A percentile compares a stretch with the other conserved stretches of the same genome.
Evolutionary conservation across 140 eudicot species (phyloP).

Genomic region (Senecio squalidus): DNA sequence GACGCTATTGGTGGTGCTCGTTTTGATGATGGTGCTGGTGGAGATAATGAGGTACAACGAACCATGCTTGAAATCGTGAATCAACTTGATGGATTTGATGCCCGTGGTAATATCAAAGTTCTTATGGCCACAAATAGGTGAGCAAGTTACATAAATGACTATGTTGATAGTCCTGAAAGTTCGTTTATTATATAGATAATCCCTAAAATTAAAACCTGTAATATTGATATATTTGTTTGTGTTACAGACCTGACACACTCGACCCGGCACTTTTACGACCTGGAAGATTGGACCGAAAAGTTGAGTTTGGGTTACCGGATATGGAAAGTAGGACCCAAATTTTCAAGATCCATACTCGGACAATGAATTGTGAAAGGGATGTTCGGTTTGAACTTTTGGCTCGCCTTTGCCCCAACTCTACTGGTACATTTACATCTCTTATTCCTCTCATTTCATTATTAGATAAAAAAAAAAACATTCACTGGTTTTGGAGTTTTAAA

Average conservation of each 20-base stretch:
- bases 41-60: conserved; percentile 96
- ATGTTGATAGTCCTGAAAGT: too few species aligned
- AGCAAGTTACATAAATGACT: too few species aligned
- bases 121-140: conserved; percentile 99
- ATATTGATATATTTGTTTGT: conserved; percentile 2
- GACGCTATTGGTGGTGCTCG: conserved; percentile 99
- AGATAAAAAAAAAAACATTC: too few species aligned
- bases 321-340: conserved; percentile 94
- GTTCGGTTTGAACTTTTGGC: conserved; percentile 94
- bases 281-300: conserved; percentile 90
- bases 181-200: too few species aligned
- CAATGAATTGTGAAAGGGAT: conserved; percentile 98
- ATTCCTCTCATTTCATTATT: background rate
- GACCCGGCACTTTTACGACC: conserved; percentile 96
- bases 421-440: conserved; percentile 51
- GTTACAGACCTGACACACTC: conserved; percentile 80
- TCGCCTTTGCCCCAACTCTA: conserved; percentile 97
- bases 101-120: conserved; percentile 96
- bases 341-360: conserved; percentile 94
- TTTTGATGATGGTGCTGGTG: conserved; percentile 95
- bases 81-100: conserved; percentile 99
- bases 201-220: too few species aligned
- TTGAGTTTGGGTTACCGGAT: conserved; percentile 96
- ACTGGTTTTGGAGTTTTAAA: too few species aligned
- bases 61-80: conserved; percentile 99